These are phyloP conservation scores for Trichoderma citrinoviride DNA, from an alignment of 2,329 filamentous ascomycete genomes.

Conservation along the genomic window DNA sequence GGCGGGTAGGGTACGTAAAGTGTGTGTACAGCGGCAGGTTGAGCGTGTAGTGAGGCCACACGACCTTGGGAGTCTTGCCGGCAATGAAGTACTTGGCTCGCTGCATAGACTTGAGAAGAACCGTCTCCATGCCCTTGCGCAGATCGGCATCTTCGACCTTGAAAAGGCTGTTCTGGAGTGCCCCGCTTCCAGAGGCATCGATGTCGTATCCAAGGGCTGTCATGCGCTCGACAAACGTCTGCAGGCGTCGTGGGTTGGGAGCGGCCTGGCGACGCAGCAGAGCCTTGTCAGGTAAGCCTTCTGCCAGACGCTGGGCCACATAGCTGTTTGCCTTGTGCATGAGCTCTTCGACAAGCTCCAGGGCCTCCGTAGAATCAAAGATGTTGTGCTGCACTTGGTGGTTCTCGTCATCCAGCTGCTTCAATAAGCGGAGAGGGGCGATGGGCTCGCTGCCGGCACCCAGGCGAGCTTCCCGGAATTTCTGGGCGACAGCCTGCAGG, in stretches of 20 bases:
- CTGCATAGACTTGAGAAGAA: slow-evolving; percentile 92
- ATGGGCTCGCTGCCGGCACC: slow-evolving; percentile 76
- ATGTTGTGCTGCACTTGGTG: slow-evolving; percentile 95
- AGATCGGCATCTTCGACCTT: slow-evolving; percentile 84
- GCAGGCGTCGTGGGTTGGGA: slow-evolving; percentile 83
- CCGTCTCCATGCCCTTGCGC: slow-evolving; percentile 96
- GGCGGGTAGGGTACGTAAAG: slow-evolving; percentile 91
- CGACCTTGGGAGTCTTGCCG: slow-evolving; percentile 71
- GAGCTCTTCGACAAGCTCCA: slow-evolving; percentile 92
- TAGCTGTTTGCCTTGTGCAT: slow-evolving; percentile 89
- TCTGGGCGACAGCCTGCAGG: slow-evolving; percentile 78
- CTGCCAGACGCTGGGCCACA: slow-evolving; percentile 78
- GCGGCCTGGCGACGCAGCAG: slow-evolving; percentile 81
- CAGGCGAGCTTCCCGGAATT: slow-evolving; percentile 85
- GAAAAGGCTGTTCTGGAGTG: slow-evolving; percentile 92
- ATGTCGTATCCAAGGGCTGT: slow-evolving; percentile 85
- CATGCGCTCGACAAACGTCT: slow-evolving; percentile 92
- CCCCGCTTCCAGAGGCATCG: slow-evolving; percentile 83
- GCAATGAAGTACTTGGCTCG: slow-evolving; percentile 93
- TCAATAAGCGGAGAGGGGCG: slow-evolving; percentile 80
- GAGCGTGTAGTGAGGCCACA: slow-evolving; percentile 84
- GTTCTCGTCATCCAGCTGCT: slow-evolving; percentile 96
- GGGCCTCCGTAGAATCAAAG: slow-evolving; percentile 83
- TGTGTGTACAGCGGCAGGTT: slow-evolving; percentile 96
- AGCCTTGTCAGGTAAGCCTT: slow-evolving; percentile 84